A percentile compares a stretch with the other conserved stretches of the same genome.
Conservation (phyloP, 73 alveolate species). For the Uronychia binucleata region DNA sequence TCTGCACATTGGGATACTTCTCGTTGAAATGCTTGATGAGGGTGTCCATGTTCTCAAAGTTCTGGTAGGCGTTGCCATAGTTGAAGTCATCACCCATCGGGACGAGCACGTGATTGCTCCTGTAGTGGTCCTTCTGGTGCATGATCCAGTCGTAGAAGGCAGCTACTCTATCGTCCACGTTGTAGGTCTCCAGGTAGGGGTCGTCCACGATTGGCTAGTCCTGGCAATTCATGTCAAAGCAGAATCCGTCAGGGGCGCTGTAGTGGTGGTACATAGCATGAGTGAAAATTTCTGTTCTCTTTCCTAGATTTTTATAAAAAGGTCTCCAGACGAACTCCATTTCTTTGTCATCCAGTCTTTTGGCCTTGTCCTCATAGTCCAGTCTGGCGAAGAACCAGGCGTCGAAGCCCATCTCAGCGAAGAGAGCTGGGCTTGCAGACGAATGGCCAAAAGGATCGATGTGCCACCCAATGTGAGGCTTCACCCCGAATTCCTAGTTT, state of each 20-base stretch:
- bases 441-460: constrained; percentile 97
- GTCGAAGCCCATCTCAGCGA: constrained; percentile 92
- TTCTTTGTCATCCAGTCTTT: constrained; percentile 56
- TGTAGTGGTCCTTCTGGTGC: constrained; percentile 29
- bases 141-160: constrained; percentile 27
- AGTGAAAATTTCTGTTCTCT: constrained; percentile 42
- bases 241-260: constrained; percentile 44
- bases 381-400: constrained; percentile 93
- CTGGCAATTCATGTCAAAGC: constrained; percentile 4
- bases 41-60: constrained; percentile 68
- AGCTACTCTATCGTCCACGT: constrained; percentile 55
- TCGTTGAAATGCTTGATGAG: constrained; percentile 67
- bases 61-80: constrained; percentile 58
- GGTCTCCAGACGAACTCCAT: constrained; percentile 91
- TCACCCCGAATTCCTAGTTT: constrained; percentile 73
- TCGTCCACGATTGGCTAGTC: constrained; percentile 41
- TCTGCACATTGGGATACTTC: constrained; percentile 57
- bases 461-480: constrained; percentile 94
- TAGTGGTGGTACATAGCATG: constrained; percentile 46
- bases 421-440: constrained; percentile 82
- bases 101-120: constrained; percentile 52
- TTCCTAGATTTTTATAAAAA: constrained; percentile 34
- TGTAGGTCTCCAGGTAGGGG: constrained; percentile 57
- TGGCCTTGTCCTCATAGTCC: constrained; percentile 85
- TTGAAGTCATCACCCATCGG: constrained; percentile 75